Evolutionary conservation across 371 early-diverging fungal genomes (phyloP).

Genomic region (Sporodiniella umbellata): DNA sequence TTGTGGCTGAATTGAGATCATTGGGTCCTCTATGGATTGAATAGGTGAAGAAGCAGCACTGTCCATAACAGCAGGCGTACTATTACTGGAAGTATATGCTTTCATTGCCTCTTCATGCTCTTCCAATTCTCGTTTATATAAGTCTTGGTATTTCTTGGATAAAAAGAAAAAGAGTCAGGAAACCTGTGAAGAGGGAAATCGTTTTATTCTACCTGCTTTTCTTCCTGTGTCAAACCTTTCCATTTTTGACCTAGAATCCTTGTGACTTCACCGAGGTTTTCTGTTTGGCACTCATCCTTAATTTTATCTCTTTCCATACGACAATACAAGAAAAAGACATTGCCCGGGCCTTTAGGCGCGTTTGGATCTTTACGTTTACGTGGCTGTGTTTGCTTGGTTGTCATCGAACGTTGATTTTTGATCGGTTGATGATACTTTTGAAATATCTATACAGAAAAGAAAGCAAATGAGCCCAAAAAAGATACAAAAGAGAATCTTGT

Average conservation of each 20-base stretch:
- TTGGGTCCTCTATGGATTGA: slow-evolving; percentile 21
- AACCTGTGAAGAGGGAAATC: no score
- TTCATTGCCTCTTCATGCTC: slow-evolving; percentile 53
- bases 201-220: slow-evolving; percentile 53
- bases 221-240: slow-evolving; percentile 46
- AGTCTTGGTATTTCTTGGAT: slow-evolving; percentile 56
- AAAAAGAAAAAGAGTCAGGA: no score
- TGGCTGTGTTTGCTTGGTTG: slow-evolving; percentile 11
- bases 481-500: not conserved
- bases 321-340: slow-evolving; percentile 66
- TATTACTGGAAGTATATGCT: slow-evolving; percentile 23
- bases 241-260: slow-evolving; percentile 50
- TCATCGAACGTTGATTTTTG: not conserved
- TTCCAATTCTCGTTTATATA: slow-evolving; percentile 47
- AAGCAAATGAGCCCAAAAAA: not conserved
- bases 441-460: slow-evolving; percentile 4
- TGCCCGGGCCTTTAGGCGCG: slow-evolving; percentile 66
- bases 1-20: slow-evolving; percentile 7
- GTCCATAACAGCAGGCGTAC: not conserved
- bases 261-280: slow-evolving; percentile 49
- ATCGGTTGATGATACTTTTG: not conserved
- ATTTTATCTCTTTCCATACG: slow-evolving; percentile 56
- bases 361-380: slow-evolving; percentile 56
- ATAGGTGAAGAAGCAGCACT: slow-evolving; percentile 17
- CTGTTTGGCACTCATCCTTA: slow-evolving; percentile 53